Percentiles rank a stretch among this genome's conserved stretches.
Evolutionary conservation across 345 rosid species (phyloP).

Genomic region (Psidium friedrichsthalianum): DNA sequence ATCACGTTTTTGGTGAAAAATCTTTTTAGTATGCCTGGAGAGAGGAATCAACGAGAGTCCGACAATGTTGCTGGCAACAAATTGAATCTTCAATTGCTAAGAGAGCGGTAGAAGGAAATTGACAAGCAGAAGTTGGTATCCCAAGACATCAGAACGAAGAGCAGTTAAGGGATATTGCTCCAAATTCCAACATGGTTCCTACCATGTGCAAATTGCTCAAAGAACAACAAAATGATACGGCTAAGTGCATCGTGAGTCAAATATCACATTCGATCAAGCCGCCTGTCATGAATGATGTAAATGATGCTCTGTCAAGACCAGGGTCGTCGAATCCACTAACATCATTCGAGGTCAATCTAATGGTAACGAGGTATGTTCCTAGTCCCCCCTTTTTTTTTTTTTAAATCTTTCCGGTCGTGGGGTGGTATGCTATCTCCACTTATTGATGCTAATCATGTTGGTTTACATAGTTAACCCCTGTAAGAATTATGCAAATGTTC

Average conservation of each 20-base stretch:
- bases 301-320: not conserved
- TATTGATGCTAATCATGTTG: not conserved
- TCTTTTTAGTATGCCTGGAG: fast-evolving
- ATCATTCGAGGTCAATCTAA: not conserved
- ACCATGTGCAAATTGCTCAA: not conserved
- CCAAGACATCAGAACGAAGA: not conserved
- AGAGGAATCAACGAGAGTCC: not conserved
- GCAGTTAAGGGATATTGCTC: not conserved
- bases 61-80: not conserved
- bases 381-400: not conserved
- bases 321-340: not conserved
- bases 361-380: not conserved
- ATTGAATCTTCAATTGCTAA: not conserved
- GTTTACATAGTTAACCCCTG: not conserved
- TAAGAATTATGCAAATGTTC: not conserved
- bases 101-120: not conserved
- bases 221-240: not conserved
- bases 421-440: not conserved
- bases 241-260: not conserved
- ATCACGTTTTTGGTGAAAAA: not conserved
- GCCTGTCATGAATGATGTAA: not conserved
- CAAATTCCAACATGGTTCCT: not conserved
- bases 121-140: not conserved
- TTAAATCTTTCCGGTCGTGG: too few species aligned
- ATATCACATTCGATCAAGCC: not conserved